Conservation (phyloP, 345 rosid genomes). For the Eucalyptus sp. region DNA sequence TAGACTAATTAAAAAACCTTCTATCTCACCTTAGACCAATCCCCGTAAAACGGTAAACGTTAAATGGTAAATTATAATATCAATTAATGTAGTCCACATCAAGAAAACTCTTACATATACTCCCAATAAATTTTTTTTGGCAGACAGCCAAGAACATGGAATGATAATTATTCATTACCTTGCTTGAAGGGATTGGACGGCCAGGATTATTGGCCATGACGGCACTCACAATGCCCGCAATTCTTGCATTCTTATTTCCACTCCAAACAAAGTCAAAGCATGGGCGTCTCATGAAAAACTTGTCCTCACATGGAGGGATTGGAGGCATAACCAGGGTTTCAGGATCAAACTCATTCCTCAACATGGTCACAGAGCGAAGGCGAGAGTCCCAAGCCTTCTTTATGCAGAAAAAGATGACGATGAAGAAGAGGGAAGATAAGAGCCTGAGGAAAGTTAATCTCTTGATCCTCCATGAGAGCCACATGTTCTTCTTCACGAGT, state of each 20-base stretch:
- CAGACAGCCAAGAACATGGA: neutral
- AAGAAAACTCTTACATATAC: too few relatives aligned
- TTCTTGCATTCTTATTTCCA: constrained; percentile 32
- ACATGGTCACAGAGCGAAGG: constrained; percentile 20
- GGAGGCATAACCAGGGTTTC: constrained; percentile 31
- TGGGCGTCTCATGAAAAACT: constrained; percentile 35
- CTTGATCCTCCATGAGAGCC: constrained; percentile 82
- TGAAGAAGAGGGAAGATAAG: constrained; percentile 78
- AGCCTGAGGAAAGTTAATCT: constrained; percentile 59
- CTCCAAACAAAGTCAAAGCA: constrained; percentile 87
- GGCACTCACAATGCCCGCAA: constrained; percentile 16
- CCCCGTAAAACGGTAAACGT: too few relatives aligned
- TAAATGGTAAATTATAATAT: too few relatives aligned
- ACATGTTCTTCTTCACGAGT: constrained; percentile 50
- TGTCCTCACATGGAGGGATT: constrained; percentile 74
- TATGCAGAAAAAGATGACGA: constrained; percentile 61
- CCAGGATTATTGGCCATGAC: constrained; percentile 63
- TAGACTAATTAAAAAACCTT: too few relatives aligned
- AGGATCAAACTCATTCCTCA: constrained; percentile 33
- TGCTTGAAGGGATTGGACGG: constrained; percentile 6
- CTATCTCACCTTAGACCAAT: too few relatives aligned
- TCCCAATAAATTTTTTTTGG: neutral
- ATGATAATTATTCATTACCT: constrained; percentile 15
- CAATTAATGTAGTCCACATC: too few relatives aligned
- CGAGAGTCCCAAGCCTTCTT: constrained; percentile 34